Conservation (phyloP, 176 grass and related monocot species). For the Areca catechu region DNA sequence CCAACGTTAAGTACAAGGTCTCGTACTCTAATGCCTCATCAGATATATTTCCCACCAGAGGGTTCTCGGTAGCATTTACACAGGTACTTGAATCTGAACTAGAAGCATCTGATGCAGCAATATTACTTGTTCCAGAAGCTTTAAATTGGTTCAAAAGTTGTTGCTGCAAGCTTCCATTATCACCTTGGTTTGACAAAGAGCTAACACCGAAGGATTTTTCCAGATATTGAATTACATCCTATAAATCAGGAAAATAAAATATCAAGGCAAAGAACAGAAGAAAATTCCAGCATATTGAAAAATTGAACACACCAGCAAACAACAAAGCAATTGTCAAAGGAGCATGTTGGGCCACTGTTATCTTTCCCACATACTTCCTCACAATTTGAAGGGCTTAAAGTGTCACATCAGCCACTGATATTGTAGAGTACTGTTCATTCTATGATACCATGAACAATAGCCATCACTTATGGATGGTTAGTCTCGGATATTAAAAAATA, state of each 20-base stretch:
- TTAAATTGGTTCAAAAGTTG: slow-evolving; percentile 40
- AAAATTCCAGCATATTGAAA: too few species aligned
- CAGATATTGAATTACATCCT: slow-evolving; percentile 95
- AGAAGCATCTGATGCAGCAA: slow-evolving; percentile 40
- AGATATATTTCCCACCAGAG: slow-evolving; percentile 40
- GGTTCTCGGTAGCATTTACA: slow-evolving; percentile 29
- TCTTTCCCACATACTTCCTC: too few species aligned
- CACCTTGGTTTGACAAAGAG: slow-evolving; percentile 39
- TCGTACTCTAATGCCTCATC: slow-evolving; percentile 81
- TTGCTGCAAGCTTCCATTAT: slow-evolving; percentile 52
- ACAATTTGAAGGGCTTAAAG: too few species aligned
- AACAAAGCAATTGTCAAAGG: too few species aligned
- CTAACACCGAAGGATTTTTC: slow-evolving; percentile 91
- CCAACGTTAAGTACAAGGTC: slow-evolving; percentile 54
- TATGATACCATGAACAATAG: too few species aligned
- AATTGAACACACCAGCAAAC: too few species aligned
- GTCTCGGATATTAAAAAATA: too few species aligned
- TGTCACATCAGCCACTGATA: too few species aligned
- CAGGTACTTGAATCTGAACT: slow-evolving; percentile 20
- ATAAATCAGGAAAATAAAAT: slow-evolving; percentile 29
- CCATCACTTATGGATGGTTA: too few species aligned
- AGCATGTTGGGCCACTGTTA: too few species aligned
- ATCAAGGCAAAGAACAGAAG: neutral
- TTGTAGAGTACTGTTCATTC: too few species aligned
- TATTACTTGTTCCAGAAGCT: slow-evolving; percentile 36